Conservation (phyloP, 192 early-diverging fungal species). For the Phlyctochytrium arcticum region DNA sequence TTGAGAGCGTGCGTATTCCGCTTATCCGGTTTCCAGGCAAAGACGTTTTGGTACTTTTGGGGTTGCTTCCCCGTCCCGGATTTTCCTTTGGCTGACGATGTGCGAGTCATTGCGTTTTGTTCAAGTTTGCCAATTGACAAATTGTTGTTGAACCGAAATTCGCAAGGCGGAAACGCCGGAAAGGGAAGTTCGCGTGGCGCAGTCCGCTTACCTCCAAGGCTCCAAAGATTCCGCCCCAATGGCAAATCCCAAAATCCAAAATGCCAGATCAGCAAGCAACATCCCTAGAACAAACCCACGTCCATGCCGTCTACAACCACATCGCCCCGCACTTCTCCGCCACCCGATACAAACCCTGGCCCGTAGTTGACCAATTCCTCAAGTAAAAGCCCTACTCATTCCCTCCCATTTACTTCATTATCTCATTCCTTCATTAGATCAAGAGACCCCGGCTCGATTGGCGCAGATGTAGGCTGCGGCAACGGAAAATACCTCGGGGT, state of each 20-base stretch:
- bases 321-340: conserved; percentile 92
- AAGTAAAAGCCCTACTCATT: conserved; percentile 5
- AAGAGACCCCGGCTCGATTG: conserved; percentile 66
- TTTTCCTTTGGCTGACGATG: conserved; percentile 48
- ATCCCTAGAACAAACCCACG: conserved; percentile 66
- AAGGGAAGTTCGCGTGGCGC: too few species aligned
- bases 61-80: conserved; percentile 64
- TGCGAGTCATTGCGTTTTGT: not conserved
- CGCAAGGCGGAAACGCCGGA: not conserved
- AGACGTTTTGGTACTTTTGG: conserved; percentile 88
- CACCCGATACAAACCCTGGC: conserved; percentile 99
- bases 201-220: too few species aligned
- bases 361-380: conserved; percentile 86
- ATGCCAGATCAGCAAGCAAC: not conserved
- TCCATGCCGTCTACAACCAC: conserved; percentile 87
- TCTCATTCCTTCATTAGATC: not conserved
- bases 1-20: conserved; percentile 70
- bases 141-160: not conserved
- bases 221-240: not conserved
- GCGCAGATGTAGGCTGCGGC: conserved; percentile 94
- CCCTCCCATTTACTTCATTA: not conserved
- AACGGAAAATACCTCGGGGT: conserved; percentile 97
- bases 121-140: too few species aligned
- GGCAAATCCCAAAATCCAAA: not conserved
- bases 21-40: conserved; percentile 84